Percentiles rank a stretch among this genome's conserved stretches.
Conservation (phyloP, 495 filamentous ascomycete species). For the Aspergillus incahuasiensis region DNA sequence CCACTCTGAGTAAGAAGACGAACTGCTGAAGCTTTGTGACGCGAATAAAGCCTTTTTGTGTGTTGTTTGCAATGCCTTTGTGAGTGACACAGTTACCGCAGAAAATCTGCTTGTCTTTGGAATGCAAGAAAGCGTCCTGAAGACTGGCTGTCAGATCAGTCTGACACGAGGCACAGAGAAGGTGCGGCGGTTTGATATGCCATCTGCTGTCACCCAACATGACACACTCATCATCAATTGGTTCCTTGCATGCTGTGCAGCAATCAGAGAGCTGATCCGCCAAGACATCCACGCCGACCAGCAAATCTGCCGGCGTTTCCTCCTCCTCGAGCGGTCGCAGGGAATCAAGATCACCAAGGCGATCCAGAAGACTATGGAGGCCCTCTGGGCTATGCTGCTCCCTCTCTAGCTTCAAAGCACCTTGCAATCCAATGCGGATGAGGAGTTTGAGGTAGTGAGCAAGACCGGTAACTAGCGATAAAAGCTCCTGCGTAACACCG, state of each 20-base stretch:
- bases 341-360: slow-evolving; percentile 69
- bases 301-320: slow-evolving; percentile 67
- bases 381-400: slow-evolving; percentile 70
- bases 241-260: slow-evolving; percentile 72
- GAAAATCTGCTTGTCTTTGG: slow-evolving; percentile 57
- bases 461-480: slow-evolving; percentile 91
- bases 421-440: slow-evolving; percentile 94
- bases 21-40: slow-evolving; percentile 89
- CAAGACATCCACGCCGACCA: slow-evolving; percentile 64
- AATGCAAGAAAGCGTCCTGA: slow-evolving; percentile 60
- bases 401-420: slow-evolving; percentile 83
- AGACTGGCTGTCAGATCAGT: slow-evolving; percentile 63
- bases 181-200: slow-evolving; percentile 67
- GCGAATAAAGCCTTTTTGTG: slow-evolving; percentile 52
- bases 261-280: slow-evolving; percentile 78
- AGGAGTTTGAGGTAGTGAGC: slow-evolving; percentile 98
- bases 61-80: slow-evolving; percentile 41
- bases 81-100: slow-evolving; percentile 64
- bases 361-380: slow-evolving; percentile 72
- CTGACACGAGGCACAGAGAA: slow-evolving; percentile 70
- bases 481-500: slow-evolving; percentile 93
- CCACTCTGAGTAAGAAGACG: slow-evolving; percentile 85
- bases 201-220: slow-evolving; percentile 68
- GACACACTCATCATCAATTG: slow-evolving; percentile 91
- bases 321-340: slow-evolving; percentile 56